A percentile compares a stretch with the other conserved stretches of the same genome.
Conservation (phyloP, 345 rosid species). For the Eucalyptus coolabah region DNA sequence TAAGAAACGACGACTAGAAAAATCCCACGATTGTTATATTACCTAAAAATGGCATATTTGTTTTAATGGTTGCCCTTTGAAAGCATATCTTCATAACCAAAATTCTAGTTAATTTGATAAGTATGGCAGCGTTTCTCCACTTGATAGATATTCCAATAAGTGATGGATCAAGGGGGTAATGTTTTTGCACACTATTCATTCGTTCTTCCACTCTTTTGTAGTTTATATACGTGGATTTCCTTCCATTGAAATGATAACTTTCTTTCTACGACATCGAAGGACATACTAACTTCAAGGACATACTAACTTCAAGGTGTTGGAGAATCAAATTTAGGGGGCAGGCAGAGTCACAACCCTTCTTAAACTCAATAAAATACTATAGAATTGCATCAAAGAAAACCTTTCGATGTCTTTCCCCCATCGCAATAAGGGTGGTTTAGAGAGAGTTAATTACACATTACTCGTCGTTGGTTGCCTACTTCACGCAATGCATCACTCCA, state of each 20-base stretch:
- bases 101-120: not conserved
- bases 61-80: not conserved
- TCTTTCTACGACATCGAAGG: not conserved
- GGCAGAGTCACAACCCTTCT: not conserved
- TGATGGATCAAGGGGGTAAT: not conserved
- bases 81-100: not conserved
- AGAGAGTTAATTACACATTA: not conserved
- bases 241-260: not conserved
- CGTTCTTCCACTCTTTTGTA: not conserved
- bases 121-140: not conserved
- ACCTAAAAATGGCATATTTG: not conserved
- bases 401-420: not conserved
- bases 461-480: not conserved
- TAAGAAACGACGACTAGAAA: not conserved
- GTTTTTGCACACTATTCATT: not conserved
- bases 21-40: not conserved
- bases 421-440: not conserved
- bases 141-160: not conserved
- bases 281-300: not conserved
- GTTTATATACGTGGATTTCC: not conserved
- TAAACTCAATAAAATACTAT: not conserved
- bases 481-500: not conserved
- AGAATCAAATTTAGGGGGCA: not conserved
- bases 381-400: not conserved
- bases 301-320: not conserved